Base-by-base conservation (phyloP, 1,284 basidiomycete species). In the Naganishia liquefaciens region DNA sequence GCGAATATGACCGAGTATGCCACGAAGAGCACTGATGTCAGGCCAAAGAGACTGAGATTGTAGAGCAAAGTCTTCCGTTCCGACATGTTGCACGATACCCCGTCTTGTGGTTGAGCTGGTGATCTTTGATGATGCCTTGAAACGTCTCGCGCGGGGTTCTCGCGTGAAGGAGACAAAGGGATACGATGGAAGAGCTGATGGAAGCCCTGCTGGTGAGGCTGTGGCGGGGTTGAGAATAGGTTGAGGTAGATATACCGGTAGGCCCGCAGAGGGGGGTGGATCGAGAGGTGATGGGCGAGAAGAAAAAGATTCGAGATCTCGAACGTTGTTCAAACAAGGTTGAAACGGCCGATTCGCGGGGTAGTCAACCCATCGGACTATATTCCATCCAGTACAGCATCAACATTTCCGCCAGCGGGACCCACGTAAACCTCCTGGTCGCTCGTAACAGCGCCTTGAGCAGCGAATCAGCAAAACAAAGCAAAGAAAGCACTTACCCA, bases 1-100 rank as follows among this genome's bases (percentile, higher is more conserved):
- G 21, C 46, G 40, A 60, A 60, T 33, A 60, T 37, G 33, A 60
- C 49, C 2, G 57, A 60, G 39, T 60, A 60, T 46, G 57, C 39
- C 46, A 60, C n/a, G 33, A 60, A 60, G 1, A 60, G 46, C 27
- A 60, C 9, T 6, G 57, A 50, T 17, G 57, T 60, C 23, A 60
- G 49, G 21, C 57, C 46, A 37, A 60, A 60, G 23, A 60, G 57
- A 23, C 46, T 46, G 21, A 60, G 33, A n/a, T 50, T 60, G 25
- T 60, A 50, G 33, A 60, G 46, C 46, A 60, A 40, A 23, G 28
- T 50, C 13, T 37, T 60, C 19, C 57, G 30, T 27, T 50, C 57
- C 3, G 57, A 60, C 57, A 60, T 60, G 57, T 39, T 17, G 46
- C 19, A n/a, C 33, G 15, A 19, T 11, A 47, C n/a, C 21, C 25